Evolutionary conservation across 2,329 filamentous ascomycete genomes (phyloP).

Genomic region (Ilyonectria mors-panacis): DNA sequence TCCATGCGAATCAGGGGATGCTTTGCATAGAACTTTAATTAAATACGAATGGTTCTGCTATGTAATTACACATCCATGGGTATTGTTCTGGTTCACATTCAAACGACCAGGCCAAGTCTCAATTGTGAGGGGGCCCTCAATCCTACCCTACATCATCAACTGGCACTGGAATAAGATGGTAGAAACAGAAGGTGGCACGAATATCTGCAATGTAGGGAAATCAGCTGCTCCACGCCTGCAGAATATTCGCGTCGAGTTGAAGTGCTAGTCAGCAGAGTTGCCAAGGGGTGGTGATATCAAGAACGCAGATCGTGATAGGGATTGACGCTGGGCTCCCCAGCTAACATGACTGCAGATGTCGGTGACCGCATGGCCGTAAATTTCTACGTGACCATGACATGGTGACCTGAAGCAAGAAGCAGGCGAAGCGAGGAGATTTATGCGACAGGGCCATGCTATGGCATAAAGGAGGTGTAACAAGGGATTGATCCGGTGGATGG

Average conservation of each 20-base stretch:
- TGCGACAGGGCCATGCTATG: neutral
- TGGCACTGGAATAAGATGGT: neutral
- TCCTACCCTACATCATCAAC: neutral
- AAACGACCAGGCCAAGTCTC: too few relatives aligned
- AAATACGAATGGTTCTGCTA: too few relatives aligned
- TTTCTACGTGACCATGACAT: neutral
- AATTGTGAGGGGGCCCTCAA: neutral
- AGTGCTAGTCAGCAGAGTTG: neutral
- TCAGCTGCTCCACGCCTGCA: neutral
- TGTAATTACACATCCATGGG: too few relatives aligned
- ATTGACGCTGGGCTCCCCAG: neutral
- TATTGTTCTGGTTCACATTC: neutral
- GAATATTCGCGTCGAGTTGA: neutral
- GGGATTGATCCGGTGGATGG: neutral
- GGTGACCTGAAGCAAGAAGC: neutral
- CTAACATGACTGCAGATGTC: neutral
- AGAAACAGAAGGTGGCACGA: neutral
- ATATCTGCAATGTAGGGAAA: neutral
- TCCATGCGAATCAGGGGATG: neutral
- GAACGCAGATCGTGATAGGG: slow-evolving; percentile 2
- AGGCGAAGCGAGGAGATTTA: slow-evolving; percentile 1
- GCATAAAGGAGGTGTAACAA: neutral
- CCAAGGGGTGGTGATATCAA: neutral
- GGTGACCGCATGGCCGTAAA: neutral
- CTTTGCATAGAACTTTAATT: too few relatives aligned